Conservation (phyloP, 1,139 yeast species). For the Taphrina communis region DNA sequence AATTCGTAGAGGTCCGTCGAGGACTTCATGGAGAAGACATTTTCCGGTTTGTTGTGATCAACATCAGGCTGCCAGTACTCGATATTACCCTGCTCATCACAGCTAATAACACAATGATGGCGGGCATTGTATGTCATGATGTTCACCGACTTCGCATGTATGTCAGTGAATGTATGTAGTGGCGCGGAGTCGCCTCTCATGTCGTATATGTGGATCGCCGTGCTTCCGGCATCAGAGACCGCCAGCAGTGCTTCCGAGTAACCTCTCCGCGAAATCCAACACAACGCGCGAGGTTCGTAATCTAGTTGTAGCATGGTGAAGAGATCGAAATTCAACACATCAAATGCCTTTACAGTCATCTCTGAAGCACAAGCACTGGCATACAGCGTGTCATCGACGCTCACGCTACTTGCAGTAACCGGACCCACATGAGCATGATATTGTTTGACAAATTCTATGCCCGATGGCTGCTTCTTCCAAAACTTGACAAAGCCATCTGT, state of each 20-base stretch:
- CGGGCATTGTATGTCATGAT: conserved; percentile 51
- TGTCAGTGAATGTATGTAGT: conserved; percentile 44
- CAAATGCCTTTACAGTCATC: conserved; percentile 54
- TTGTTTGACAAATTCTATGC: conserved; percentile 54
- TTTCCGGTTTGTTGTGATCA: conserved; percentile 46
- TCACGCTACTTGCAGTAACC: conserved; percentile 47
- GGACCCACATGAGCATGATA: conserved; percentile 52
- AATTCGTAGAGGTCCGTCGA: conserved; percentile 57
- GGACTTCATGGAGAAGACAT: conserved; percentile 54
- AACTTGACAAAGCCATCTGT: conserved; percentile 56
- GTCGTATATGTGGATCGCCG: conserved; percentile 49
- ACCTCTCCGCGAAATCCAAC: conserved; percentile 49
- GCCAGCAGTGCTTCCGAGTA: conserved; percentile 45
- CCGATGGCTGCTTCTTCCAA: conserved; percentile 51
- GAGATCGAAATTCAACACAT: conserved; percentile 54
- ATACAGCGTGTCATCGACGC: conserved; percentile 50
- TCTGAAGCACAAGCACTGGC: conserved; percentile 52
- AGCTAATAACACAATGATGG: conserved; percentile 54
- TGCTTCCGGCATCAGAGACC: conserved; percentile 49
- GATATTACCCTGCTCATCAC: conserved; percentile 56
- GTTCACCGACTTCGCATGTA: conserved; percentile 53
- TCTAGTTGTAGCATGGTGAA: conserved; percentile 51
- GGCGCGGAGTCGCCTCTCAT: conserved; percentile 45
- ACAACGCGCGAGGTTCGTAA: conserved; percentile 48
- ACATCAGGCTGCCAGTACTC: conserved; percentile 57